Base-by-base conservation (phyloP, 2,329 filamentous ascomycete species). In the Hymenoscyphus repandus region DNA sequence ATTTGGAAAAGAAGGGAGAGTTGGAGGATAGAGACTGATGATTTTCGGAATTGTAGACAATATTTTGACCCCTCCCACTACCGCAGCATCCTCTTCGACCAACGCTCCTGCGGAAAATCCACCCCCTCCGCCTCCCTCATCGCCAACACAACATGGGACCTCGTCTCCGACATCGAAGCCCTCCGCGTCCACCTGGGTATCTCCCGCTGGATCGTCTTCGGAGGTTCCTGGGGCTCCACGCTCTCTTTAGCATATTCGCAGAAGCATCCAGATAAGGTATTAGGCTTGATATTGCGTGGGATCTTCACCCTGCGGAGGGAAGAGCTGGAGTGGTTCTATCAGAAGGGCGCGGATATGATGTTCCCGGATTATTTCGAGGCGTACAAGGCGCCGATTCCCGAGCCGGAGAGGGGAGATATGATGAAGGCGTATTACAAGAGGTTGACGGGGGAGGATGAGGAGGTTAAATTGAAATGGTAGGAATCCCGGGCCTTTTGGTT, bases 191-290 rank as follows among this genome's bases (percentile, higher is more conserved):
- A 74, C 47, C 63, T 75, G 6, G 48, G 63, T 1, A 69, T 75
- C 30, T 37, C 58, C 6, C 72, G 72, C 58, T 75, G 73, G 74
- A 65, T 69, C 34, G 68, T 76, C 3, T 76, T 74, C 52, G 74
- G 74, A 36, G 72, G 73, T 1, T 74, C 72, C 1, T 75, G 73
- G 73, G 73, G 73, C 32, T 71, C 70, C 3, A 72, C 72, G 0
- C 65, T 76, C 13, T 62, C 71, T 0, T 62, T 76, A 0, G 64
- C 69, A 20, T 76, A 76, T 57, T 62, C 73, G 1, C 68, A 76
- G 54, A 65, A 66, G 1, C 67, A 74, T 33, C 69, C 73, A 1
- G 61, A 67, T 0, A 57, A 58, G 11, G 68, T 72, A 11, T 56
- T 68, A 1, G 67, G 67, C 7, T 56, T 75, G 5, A 66, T 74